Percentiles rank a stretch among this genome's conserved stretches.
Conservation (phyloP, 139 green algal genomes). For the Ettlia oleoabundans region DNA sequence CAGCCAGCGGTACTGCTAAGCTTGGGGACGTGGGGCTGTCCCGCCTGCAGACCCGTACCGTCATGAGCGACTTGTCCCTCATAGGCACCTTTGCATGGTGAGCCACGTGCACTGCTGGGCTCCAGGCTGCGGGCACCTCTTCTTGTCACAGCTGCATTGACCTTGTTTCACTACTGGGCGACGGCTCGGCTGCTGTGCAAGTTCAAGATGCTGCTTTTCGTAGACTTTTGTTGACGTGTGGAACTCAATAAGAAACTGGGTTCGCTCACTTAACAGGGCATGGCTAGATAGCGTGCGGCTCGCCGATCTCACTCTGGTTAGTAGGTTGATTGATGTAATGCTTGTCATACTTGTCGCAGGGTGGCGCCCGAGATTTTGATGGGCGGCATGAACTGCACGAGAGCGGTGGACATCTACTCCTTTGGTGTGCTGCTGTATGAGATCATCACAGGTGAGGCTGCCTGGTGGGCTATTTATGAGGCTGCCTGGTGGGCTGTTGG, state of each 20-base stretch:
- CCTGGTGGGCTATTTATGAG: too few relatives aligned
- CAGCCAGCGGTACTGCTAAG: not conserved
- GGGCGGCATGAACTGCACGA: not conserved
- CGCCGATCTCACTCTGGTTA: not conserved
- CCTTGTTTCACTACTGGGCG: too few relatives aligned
- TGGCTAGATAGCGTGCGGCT: too few relatives aligned
- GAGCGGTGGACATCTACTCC: not conserved
- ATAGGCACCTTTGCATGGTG: conserved; percentile 8
- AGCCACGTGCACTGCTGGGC: not conserved
- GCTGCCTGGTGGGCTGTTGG: too few relatives aligned
- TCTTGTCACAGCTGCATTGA: too few relatives aligned
- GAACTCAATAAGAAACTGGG: too few relatives aligned
- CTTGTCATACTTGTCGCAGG: not conserved
- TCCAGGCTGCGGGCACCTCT: not conserved
- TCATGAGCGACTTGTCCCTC: not conserved
- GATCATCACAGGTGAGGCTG: conserved; percentile 4
- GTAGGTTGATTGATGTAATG: not conserved
- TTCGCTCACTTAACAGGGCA: too few relatives aligned
- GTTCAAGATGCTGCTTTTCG: too few relatives aligned
- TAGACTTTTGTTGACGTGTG: too few relatives aligned
- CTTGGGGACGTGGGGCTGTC: conserved; percentile 1
- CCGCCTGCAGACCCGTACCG: not conserved
- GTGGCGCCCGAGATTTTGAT: not conserved
- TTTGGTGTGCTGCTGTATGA: conserved; percentile 2
- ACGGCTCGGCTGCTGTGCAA: too few relatives aligned